These are phyloP conservation scores for Esteya vermicola DNA, from an alignment of 2,329 filamentous ascomycete species.

Conservation along the genomic window DNA sequence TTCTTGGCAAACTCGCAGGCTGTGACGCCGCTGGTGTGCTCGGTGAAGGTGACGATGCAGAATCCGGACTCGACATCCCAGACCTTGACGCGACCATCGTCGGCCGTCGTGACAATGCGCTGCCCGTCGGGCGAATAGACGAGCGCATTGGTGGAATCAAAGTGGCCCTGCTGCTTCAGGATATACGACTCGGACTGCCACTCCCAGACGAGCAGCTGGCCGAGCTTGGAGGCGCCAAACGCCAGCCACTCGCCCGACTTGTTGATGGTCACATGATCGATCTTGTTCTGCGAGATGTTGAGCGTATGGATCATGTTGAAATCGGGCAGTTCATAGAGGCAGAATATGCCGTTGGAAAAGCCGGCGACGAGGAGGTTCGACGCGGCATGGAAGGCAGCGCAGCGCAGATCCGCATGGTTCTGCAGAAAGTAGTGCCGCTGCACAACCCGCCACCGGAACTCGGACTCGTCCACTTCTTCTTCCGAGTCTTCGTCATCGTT, in stretches of 20 bases:
- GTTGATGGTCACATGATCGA: conserved; percentile 90
- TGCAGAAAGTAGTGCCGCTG: conserved; percentile 91
- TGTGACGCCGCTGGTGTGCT: conserved; percentile 88
- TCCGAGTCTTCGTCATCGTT: conserved; percentile 42
- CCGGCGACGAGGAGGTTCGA: conserved; percentile 91
- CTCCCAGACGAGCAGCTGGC: conserved; percentile 96
- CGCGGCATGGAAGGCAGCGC: conserved; percentile 74
- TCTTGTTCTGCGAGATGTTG: conserved; percentile 93
- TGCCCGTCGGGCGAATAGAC: conserved; percentile 91
- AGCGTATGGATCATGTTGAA: conserved; percentile 88
- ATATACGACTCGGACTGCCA: conserved; percentile 99
- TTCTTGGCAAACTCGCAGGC: conserved; percentile 90
- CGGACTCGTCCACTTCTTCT: conserved; percentile 44
- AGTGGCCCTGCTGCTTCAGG: conserved; percentile 93
- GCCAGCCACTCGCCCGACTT: conserved; percentile 92
- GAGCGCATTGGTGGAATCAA: conserved; percentile 87
- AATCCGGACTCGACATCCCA: conserved; percentile 97
- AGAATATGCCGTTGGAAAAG: conserved; percentile 89
- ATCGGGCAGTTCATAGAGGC: conserved; percentile 87
- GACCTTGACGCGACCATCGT: conserved; percentile 96
- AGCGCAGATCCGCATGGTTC: conserved; percentile 71
- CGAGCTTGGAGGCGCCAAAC: conserved; percentile 87
- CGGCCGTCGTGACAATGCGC: conserved; percentile 80
- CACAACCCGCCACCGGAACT: conserved; percentile 82
- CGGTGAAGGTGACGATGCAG: conserved; percentile 95